These are phyloP conservation scores for Lactarius sanguifluus DNA, from an alignment of 768 basidiomycete genomes.

Conservation along the genomic window DNA sequence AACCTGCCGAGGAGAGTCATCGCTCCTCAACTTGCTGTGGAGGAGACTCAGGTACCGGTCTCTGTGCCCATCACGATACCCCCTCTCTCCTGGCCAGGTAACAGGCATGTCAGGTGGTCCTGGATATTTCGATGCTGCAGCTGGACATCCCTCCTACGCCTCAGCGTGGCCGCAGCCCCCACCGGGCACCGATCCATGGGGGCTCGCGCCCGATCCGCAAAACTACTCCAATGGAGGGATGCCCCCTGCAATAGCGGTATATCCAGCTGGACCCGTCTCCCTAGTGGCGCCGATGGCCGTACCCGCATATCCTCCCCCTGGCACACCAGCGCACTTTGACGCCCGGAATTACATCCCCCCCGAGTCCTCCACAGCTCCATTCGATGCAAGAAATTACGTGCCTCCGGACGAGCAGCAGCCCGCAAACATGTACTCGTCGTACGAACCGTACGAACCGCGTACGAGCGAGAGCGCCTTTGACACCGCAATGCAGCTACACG, in stretches of 20 bases:
- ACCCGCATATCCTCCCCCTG: background rate
- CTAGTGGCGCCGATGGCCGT: constrained; percentile 8
- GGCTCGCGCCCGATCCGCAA: constrained; percentile 10
- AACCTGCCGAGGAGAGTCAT: too few species aligned
- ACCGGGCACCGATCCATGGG: constrained; percentile 20
- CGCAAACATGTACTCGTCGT: constrained; percentile 1
- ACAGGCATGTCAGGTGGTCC: constrained; percentile 19
- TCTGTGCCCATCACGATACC: too few species aligned
- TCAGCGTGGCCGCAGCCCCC: constrained; percentile 13
- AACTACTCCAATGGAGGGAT: constrained; percentile 21
- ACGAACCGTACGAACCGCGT: constrained; percentile 29
- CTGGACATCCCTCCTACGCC: constrained; percentile 13
- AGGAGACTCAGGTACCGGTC: too few species aligned
- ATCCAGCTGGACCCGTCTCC: constrained; percentile 4
- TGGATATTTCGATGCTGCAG: constrained; percentile 10
- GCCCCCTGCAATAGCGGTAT: constrained; percentile 15
- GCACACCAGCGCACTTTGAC: constrained; percentile 7
- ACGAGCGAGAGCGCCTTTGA: constrained; percentile 29
- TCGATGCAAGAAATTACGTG: constrained; percentile 22
- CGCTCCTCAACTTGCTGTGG: too few species aligned
- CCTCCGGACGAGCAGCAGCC: constrained; percentile 7
- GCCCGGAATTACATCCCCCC: constrained; percentile 20
- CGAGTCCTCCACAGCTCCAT: background rate
- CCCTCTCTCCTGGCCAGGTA: background rate
- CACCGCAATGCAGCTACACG: constrained; percentile 13